Conservation (phyloP, 768 basidiomycete species). For the Clitopilus passeckerianus region DNA sequence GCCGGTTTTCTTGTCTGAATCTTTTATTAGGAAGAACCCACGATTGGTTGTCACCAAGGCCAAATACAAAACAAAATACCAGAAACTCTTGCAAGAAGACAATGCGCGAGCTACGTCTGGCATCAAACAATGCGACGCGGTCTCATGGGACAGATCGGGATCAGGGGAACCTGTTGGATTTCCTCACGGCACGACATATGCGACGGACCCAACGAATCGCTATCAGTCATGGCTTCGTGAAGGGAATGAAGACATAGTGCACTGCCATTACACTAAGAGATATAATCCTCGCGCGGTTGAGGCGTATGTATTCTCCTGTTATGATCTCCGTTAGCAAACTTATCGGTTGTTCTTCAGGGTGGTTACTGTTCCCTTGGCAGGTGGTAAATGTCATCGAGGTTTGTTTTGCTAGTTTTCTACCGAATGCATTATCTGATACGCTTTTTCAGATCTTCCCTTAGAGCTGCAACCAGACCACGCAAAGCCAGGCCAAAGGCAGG, state of each 20-base stretch:
- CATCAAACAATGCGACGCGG: constrained; percentile 44
- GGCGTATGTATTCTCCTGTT: constrained; percentile 30
- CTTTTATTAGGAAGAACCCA: constrained; percentile 51
- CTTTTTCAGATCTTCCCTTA: constrained; percentile 36
- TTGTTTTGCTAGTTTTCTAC: constrained; percentile 5
- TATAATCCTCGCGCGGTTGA: constrained; percentile 41
- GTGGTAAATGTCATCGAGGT: constrained; percentile 50
- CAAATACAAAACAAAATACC: constrained; percentile 24
- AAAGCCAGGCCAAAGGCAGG: constrained; percentile 17
- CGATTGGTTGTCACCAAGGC: constrained; percentile 32
- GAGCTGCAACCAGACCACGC: constrained; percentile 31
- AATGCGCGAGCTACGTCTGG: constrained; percentile 28
- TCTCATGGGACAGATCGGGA: constrained; percentile 6
- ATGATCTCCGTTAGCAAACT: not conserved
- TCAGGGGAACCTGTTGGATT: constrained; percentile 39
- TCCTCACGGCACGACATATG: constrained; percentile 35
- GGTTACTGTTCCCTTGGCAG: constrained; percentile 46
- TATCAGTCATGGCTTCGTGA: constrained; percentile 33
- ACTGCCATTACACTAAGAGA: constrained; percentile 52
- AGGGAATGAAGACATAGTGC: constrained; percentile 26
- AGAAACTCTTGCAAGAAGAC: not conserved
- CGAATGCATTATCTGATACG: not conserved
- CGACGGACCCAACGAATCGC: constrained; percentile 36
- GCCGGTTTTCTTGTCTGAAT: not conserved
- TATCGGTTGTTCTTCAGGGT: constrained; percentile 27